Evolutionary conservation across 2,329 filamentous ascomycete genomes (phyloP).

Genomic region (Hypoxylon sp.): DNA sequence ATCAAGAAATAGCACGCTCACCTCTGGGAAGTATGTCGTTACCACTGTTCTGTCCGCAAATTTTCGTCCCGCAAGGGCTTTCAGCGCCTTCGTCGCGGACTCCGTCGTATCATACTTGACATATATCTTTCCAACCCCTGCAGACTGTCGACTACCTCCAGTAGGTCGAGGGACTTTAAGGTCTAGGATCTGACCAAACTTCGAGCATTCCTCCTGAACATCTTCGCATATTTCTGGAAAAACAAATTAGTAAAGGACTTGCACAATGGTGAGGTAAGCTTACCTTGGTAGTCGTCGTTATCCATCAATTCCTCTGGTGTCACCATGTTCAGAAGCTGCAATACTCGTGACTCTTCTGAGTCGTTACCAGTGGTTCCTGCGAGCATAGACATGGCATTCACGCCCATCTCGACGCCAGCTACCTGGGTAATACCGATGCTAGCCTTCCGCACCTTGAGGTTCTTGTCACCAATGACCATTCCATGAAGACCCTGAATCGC

Average conservation of each 20-base stretch:
- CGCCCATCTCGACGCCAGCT: conserved; percentile 91
- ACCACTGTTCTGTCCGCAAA: conserved; percentile 98
- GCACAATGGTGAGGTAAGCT: conserved; percentile 45
- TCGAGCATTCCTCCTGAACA: conserved; percentile 90
- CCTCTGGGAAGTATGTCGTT: conserved; percentile 95
- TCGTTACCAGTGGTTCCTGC: conserved; percentile 88
- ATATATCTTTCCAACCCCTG: conserved; percentile 97
- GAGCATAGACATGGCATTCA: conserved; percentile 98
- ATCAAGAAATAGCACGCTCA: conserved; percentile 57
- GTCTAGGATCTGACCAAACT: conserved; percentile 88
- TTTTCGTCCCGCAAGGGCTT: conserved; percentile 92
- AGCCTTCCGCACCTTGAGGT: conserved; percentile 87
- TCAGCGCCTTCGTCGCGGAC: conserved; percentile 85
- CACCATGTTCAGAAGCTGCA: conserved; percentile 98
- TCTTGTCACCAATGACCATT: conserved; percentile 91
- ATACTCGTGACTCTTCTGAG: conserved; percentile 83
- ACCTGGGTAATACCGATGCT: conserved; percentile 96
- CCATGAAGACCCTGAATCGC: conserved; percentile 92
- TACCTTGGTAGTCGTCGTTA: conserved; percentile 95
- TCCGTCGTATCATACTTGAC: conserved; percentile 90
- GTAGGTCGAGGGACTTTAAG: conserved; percentile 93
- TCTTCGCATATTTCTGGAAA: conserved; percentile 96
- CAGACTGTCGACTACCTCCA: conserved; percentile 84
- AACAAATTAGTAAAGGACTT: conserved; percentile 55
- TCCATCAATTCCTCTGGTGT: conserved; percentile 95